Evolutionary conservation across 257 asterid genomes (phyloP), one percentile per base, ranked within the genome.

Genomic region (Nicotiana noctiflora): DNA sequence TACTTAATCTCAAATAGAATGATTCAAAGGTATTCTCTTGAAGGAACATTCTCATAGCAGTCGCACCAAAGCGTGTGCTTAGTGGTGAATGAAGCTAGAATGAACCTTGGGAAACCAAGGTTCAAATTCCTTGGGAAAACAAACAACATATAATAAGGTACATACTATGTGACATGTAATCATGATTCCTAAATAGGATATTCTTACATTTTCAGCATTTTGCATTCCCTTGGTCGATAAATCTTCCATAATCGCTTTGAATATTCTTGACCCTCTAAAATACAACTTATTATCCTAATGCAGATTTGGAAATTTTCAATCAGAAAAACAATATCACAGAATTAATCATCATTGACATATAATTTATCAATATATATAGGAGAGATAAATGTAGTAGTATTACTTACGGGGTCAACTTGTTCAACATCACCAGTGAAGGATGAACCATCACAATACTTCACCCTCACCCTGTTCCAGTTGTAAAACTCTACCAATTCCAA

Each of bases 401-500:
- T 27, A 60, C 96, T 90, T 84, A 94, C 98, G 5, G 90, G 92
- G 88, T 91, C 79, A 8, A 93, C 97, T 21, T 88, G 92, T 84
- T 91, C 97, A 12, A 88, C 75, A 63, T 94, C 97, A 77, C 98
- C 96, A 0, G 97, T 94, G 75, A 89, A 94, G 6, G 97, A 94
- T 63, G 96, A 86, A 40, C 98, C 97, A 74, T 94, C 98, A 57
- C 98, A 94, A 57, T 94, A 94, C 84, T 93, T 87, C 74, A 94
- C 91, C 86, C 86, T 89, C 76, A 91, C 81, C 75, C 90, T 85
- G 40, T 94, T 94, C 98, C 98, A 94, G 9, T 89, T 87, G 77
- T 94, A 93, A 82, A 94, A 94, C 81, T 94, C 90, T 87, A 83
- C 60, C 65, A 62, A 55, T 79, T 25, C 34, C 19, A 81, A 75